These are phyloP conservation scores for Aurantiochytrium sp. DNA, from an alignment of 108 stramenopile genomes.

Conservation along the genomic window DNA sequence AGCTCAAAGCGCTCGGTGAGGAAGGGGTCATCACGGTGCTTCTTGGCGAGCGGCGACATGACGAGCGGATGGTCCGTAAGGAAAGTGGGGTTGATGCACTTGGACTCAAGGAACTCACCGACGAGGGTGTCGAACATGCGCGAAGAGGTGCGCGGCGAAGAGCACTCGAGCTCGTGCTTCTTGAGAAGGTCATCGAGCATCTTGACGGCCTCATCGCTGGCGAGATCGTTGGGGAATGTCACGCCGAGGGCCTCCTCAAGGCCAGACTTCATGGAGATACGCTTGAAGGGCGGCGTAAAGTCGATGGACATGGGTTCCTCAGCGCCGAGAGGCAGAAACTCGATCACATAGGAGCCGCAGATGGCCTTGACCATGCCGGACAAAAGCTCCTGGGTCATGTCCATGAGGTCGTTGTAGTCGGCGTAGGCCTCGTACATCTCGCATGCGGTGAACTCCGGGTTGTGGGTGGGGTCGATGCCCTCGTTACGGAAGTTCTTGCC, in stretches of 20 bases:
- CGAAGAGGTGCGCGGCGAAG: slow-evolving; percentile 88
- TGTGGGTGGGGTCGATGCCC: slow-evolving; percentile 98
- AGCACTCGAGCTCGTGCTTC: slow-evolving; percentile 71
- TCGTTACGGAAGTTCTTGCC: slow-evolving; percentile 98
- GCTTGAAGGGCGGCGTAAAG: slow-evolving; percentile 93
- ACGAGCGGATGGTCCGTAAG: slow-evolving; percentile 83
- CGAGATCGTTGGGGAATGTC: slow-evolving; percentile 67
- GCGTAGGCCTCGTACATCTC: slow-evolving; percentile 99
- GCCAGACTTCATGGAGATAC: slow-evolving; percentile 93
- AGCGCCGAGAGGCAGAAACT: slow-evolving; percentile 70
- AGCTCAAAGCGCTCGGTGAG: slow-evolving; percentile 98
- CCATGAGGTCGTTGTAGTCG: slow-evolving; percentile 97
- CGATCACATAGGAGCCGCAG: slow-evolving; percentile 86
- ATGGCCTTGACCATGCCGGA: slow-evolving; percentile 88
- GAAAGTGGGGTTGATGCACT: slow-evolving; percentile 63
- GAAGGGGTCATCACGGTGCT: slow-evolving; percentile 80
- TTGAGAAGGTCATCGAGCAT: slow-evolving; percentile 65
- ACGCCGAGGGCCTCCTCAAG: slow-evolving; percentile 74
- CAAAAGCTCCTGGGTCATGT: slow-evolving; percentile 92
- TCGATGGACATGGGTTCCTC: slow-evolving; percentile 70
- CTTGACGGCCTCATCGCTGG: slow-evolving; percentile 62
- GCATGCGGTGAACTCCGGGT: slow-evolving; percentile 98
- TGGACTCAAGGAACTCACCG: slow-evolving; percentile 87
- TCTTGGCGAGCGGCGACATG: slow-evolving; percentile 98
- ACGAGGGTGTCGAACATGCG: slow-evolving; percentile 93